These are phyloP conservation scores for Irpex sp. DNA, from an alignment of 1,284 basidiomycete genomes.

Conservation along the genomic window DNA sequence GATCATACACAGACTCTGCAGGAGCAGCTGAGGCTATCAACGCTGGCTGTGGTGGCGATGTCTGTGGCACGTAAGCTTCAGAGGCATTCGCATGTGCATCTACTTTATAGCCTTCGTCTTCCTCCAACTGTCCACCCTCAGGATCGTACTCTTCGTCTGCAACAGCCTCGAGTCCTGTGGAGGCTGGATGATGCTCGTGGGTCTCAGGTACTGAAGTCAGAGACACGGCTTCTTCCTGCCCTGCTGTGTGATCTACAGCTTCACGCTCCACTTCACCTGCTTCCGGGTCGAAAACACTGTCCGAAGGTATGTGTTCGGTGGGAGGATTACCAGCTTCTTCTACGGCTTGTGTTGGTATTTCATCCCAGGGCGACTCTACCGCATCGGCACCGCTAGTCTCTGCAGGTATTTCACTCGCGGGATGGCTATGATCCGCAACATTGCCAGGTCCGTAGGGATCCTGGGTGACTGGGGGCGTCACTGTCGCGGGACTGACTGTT, in stretches of 20 bases:
- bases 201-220: neutral
- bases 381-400: too few relatives aligned
- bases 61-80: neutral
- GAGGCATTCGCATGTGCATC: neutral
- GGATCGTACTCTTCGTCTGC: neutral
- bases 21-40: neutral
- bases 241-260: neutral
- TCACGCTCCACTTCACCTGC: neutral
- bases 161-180: neutral
- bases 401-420: too few relatives aligned
- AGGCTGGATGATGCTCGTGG: neutral
- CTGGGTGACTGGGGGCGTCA: neutral
- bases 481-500: neutral
- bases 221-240: neutral
- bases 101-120: neutral
- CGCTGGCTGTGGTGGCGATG: neutral
- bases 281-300: neutral
- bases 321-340: neutral
- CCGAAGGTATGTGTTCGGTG: neutral
- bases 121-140: neutral
- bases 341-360: neutral
- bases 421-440: neutral
- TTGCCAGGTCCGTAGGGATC: neutral
- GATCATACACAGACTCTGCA: constrained; percentile 3
- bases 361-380: too few relatives aligned